Evolutionary conservation across 2,329 filamentous ascomycete genomes (phyloP).

Genomic region (Ophiostoma tasmaniense): DNA sequence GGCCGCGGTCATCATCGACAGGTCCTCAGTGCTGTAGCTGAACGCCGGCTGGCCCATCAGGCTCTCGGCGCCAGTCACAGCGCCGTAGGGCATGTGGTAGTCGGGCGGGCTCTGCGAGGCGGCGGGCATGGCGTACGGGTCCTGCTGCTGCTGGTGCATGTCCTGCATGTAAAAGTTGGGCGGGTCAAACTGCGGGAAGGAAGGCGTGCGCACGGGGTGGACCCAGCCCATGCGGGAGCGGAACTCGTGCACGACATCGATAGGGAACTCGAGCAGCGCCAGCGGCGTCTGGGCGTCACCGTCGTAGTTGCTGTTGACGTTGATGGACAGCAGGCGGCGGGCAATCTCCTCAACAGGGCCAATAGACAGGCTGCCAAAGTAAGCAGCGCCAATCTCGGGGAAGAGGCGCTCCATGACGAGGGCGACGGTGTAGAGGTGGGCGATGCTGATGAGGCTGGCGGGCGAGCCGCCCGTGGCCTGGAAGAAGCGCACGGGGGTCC

Average conservation of each 20-base stretch:
- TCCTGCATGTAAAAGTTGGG: slow-evolving; percentile 43
- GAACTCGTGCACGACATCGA: slow-evolving; percentile 61
- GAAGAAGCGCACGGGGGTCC: slow-evolving; percentile 79
- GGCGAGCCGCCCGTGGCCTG: slow-evolving; percentile 66
- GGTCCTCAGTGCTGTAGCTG: slow-evolving; percentile 56
- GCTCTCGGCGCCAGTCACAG: neutral
- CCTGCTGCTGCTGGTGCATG: slow-evolving; percentile 23
- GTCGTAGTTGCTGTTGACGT: slow-evolving; percentile 47
- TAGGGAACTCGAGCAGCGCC: slow-evolving; percentile 62
- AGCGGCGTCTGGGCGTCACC: slow-evolving; percentile 47
- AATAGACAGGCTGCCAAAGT: slow-evolving; percentile 74
- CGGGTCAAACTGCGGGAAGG: slow-evolving; percentile 52
- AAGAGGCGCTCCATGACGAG: slow-evolving; percentile 85
- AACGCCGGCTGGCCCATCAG: slow-evolving; percentile 43
- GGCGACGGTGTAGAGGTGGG: slow-evolving; percentile 85
- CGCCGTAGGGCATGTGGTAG: slow-evolving; percentile 42
- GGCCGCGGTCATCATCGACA: slow-evolving; percentile 47
- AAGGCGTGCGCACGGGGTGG: slow-evolving; percentile 49
- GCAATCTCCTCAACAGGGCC: slow-evolving; percentile 81
- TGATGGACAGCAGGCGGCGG: slow-evolving; percentile 62
- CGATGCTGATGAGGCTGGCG: slow-evolving; percentile 72
- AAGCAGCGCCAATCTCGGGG: slow-evolving; percentile 81
- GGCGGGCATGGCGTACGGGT: slow-evolving; percentile 27
- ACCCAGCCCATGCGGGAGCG: slow-evolving; percentile 60
- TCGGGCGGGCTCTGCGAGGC: slow-evolving; percentile 24